Evolutionary conservation across 2,329 filamentous ascomycete species (phyloP).

Genomic region (Raffaelea deltoideospora): DNA sequence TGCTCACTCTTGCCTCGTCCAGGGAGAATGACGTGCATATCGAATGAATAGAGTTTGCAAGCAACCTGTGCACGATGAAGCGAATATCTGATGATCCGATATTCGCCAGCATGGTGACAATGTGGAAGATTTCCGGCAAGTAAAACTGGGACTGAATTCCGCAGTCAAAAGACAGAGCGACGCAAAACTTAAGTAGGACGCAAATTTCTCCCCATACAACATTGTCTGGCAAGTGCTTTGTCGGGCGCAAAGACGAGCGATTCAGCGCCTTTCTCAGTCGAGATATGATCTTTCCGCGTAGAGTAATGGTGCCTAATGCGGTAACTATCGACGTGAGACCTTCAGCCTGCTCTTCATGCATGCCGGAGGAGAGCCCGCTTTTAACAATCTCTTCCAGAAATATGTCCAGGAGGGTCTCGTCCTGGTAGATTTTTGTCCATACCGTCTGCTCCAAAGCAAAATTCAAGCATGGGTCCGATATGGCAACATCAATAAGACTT

Average conservation of each 20-base stretch:
- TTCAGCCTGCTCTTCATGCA: conserved; percentile 43
- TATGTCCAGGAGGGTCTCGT: conserved; percentile 50
- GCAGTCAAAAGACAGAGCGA: conserved; percentile 52
- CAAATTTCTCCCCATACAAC: conserved; percentile 56
- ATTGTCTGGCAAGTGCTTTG: conserved; percentile 49
- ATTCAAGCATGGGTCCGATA: conserved; percentile 42
- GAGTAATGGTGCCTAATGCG: conserved; percentile 48
- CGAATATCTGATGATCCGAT: conserved; percentile 43
- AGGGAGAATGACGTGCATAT: conserved; percentile 50
- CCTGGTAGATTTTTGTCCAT: conserved; percentile 48
- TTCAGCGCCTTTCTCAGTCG: conserved; percentile 52
- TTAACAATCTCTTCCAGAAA: conserved; percentile 54
- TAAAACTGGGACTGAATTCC: conserved; percentile 53
- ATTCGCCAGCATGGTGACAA: conserved; percentile 56
- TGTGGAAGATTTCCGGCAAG: conserved; percentile 53
- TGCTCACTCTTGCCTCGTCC: conserved; percentile 41
- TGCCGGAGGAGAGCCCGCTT: conserved; percentile 39
- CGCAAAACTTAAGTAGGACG: conserved; percentile 48
- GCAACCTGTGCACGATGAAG: conserved; percentile 43
- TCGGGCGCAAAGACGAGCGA: conserved; percentile 51
- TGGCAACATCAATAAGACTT: conserved; percentile 50
- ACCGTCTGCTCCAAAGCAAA: conserved; percentile 49
- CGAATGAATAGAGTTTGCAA: conserved; percentile 53
- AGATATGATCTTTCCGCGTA: conserved; percentile 50
- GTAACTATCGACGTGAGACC: conserved; percentile 46